Evolutionary conservation across 768 basidiomycete species (phyloP).

Genomic region (Dacryopinax primogenitus): DNA sequence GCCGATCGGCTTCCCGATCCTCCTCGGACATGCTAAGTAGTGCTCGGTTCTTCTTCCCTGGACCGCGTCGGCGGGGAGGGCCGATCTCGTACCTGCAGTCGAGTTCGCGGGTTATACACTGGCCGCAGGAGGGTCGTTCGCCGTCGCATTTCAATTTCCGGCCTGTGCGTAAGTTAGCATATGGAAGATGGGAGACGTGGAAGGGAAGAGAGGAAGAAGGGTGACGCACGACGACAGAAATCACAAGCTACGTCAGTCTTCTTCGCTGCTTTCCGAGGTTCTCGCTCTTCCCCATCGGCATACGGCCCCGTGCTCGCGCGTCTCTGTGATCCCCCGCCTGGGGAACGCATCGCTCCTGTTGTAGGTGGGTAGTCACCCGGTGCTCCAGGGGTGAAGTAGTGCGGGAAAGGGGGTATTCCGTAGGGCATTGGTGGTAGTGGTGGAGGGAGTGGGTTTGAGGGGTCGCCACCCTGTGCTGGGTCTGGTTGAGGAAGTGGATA

Average conservation of each 20-base stretch:
- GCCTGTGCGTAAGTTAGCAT: background rate
- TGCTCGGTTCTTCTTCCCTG: background rate
- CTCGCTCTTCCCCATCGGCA: background rate
- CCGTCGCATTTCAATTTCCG: conserved; percentile 6
- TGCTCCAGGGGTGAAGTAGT: background rate
- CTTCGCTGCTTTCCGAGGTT: background rate
- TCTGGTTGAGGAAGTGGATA: background rate
- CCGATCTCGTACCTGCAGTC: background rate
- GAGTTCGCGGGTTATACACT: background rate
- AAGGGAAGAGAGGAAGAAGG: background rate
- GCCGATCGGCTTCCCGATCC: background rate
- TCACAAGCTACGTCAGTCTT: conserved; percentile 2
- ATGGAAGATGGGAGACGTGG: background rate
- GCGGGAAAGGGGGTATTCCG: background rate
- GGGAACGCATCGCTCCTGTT: background rate
- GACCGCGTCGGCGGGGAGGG: background rate
- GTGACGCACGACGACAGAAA: conserved; percentile 2
- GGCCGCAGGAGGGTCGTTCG: conserved; percentile 2
- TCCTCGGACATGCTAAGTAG: background rate
- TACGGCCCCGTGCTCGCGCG: background rate
- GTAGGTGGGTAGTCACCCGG: background rate
- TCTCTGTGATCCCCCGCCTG: background rate
- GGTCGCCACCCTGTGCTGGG: background rate
- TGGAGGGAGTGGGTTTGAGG: background rate
- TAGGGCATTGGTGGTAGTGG: conserved; percentile 2